Evolutionary conservation across 164 flowering plant species (phyloP).

Genomic region (Litsea cubeba): DNA sequence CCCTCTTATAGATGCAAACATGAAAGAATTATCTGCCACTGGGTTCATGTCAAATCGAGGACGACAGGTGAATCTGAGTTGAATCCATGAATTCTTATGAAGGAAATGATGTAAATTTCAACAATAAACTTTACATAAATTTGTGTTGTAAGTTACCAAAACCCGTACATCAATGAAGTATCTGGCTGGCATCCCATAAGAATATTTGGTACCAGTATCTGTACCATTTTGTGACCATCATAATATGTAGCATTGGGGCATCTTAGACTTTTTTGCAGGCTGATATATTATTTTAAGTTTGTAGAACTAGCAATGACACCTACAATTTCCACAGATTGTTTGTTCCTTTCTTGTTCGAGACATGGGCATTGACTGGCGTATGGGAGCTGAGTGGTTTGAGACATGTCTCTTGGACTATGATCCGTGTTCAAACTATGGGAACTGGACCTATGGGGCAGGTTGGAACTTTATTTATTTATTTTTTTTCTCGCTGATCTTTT

Average conservation of each 20-base stretch:
- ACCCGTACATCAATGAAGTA: too few species aligned
- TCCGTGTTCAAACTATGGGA: constrained; percentile 95
- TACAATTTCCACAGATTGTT: constrained; percentile 52
- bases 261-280: too few species aligned
- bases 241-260: too few species aligned
- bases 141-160: too few species aligned
- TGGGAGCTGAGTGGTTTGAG: constrained; percentile 99
- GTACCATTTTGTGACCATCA: too few species aligned
- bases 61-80: constrained; percentile 53
- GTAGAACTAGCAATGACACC: background rate
- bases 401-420: constrained; percentile 92
- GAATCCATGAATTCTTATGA: too few species aligned
- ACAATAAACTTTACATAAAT: too few species aligned
- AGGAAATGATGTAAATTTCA: too few species aligned
- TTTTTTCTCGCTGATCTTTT: background rate
- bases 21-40: constrained; percentile 75
- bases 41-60: constrained; percentile 99
- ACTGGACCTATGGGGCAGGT: constrained; percentile 99
- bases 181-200: too few species aligned
- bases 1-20: constrained; percentile 88
- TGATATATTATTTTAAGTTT: too few species aligned
- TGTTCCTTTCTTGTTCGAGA: constrained; percentile 98
- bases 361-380: constrained; percentile 97
- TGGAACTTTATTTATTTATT: background rate
- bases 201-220: too few species aligned